Evolutionary conservation across 2,329 filamentous ascomycete genomes (phyloP), one percentile per base, ranked within the genome.

Genomic region (Xylaria sp.): DNA sequence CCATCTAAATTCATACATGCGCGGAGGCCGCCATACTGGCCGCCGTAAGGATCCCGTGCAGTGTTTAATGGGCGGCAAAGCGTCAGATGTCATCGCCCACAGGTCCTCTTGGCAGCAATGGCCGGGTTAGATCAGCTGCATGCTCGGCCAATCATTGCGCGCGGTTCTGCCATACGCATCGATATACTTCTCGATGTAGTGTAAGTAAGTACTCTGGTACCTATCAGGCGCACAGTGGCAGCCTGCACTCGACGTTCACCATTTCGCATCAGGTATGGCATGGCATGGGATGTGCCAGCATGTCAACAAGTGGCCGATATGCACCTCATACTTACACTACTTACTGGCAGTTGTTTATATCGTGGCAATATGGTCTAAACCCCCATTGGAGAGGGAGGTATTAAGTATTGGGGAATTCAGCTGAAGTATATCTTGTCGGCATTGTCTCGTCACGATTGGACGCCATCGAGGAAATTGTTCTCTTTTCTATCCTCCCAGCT

Each of bases 21-120:
- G 48, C 33, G 31, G 59, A 57, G 54, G 49, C 59, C 43, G 48
- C 41, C 59, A 51, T 51, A 48, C 54, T 54, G 54, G 49, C 59
- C 43, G 48, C 41, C 59, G 46, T 51, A 48, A 57, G 54, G 54
- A 43, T 43, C 58, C 40, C 56, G 43, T 64, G 51, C 55, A 54
- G 55, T 21, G 43, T 37, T 48, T 55, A 60, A 64, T 62, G 52
- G 62, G 62, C 64, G 64, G 59, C 65, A 63, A 61, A 62, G 61
- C 55, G 63, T 68, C 65, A 64, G 66, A 67, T 65, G 64, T 49
- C 49, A 46, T 65, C 46, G 60, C 47, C 53, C 53, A 51, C 48
- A 62, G 61, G 55, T 23, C 53, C 54, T 60, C 54, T 60, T 53
- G 53, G 48, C 60, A 65, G 35, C 46, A 53, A 58, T 49, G 54